Percentiles rank a stretch among this genome's conserved stretches.
phyloP scores from a whole-genome alignment of 164 flowering plant species.

The Stephania cephalantha region DNA sequence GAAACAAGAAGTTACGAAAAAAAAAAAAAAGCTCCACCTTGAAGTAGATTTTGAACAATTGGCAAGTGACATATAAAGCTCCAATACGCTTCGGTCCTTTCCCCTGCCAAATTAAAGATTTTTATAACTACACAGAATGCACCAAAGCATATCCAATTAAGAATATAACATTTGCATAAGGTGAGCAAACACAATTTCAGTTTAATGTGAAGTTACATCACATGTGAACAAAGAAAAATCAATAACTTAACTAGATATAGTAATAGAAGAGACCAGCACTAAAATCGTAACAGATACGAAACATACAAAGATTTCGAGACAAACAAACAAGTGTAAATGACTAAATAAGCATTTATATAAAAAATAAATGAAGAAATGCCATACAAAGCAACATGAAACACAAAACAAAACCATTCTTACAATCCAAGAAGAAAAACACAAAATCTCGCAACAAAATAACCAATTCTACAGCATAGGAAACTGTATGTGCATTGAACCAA shows the following conservation, averaged over 20 bases:
- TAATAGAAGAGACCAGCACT: not conserved
- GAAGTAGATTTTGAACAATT: constrained; percentile 89
- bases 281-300: not conserved
- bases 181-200: not conserved
- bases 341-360: not conserved
- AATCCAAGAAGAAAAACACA: too few species aligned
- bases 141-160: not conserved
- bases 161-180: not conserved
- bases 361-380: not conserved
- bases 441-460: too few species aligned
- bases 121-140: not conserved
- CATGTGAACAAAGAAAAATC: not conserved
- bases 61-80: constrained; percentile 95
- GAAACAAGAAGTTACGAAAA: not conserved
- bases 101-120: constrained; percentile 41
- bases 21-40: constrained; percentile 41
- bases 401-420: not conserved
- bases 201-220: not conserved
- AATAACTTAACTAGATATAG: not conserved
- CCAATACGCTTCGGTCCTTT: constrained; percentile 98
- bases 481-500: too few species aligned
- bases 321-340: not conserved
- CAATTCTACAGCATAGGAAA: too few species aligned
- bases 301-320: not conserved
- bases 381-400: not conserved